Evolutionary conservation across 1,139 yeast genomes (phyloP), one percentile per base, ranked within the genome.

Genomic region (Nakaseomyces delphensis): DNA sequence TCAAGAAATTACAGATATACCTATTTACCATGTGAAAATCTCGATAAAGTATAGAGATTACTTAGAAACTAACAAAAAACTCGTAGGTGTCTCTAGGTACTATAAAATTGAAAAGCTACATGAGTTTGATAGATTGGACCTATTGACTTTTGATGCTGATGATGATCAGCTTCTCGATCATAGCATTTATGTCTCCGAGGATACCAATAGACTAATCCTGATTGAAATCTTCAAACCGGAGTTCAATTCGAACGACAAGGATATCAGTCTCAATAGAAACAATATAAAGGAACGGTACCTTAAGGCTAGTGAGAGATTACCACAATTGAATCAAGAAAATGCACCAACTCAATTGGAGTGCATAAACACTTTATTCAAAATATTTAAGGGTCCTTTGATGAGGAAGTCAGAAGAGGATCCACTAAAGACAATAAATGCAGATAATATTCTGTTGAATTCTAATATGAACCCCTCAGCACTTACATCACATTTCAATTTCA

Each of bases 361-460:
- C 53, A 61, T 80, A 28, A 68, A 67, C 40, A 78, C 82, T 18
- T 55, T 81, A 19, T 68, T 74, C 44, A 76, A 76, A 49, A 79
- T 79, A 2, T 63, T 82, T 40, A 74, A 69, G 49, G 86, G 84
- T 0, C 87, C 89, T 0, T 56, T 82, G 4, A 58, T 66, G 16
- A 50, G 61, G 11, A 60, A 71, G 27, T 61, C 59, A 3, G 64
- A 71, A 1, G 60, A 55, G 3, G 73, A 69, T n/a, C 71, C 70
- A 13, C 61, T 67, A 3, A 77, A 73, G 50, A 73, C 81, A 0
- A 76, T 82, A 14, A 68, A 72, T 47, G 60, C 76, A 4, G 57
- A 63, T n/a, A 69, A 69, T 36, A 68, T 75, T 2, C 65, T 69
- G 1, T 61, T 81, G 48, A 75, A 73, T 45, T 64, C 81, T 0